Conservation (phyloP, 805 yeast genomes). For the Saccharomyces kudriavzevii region DNA sequence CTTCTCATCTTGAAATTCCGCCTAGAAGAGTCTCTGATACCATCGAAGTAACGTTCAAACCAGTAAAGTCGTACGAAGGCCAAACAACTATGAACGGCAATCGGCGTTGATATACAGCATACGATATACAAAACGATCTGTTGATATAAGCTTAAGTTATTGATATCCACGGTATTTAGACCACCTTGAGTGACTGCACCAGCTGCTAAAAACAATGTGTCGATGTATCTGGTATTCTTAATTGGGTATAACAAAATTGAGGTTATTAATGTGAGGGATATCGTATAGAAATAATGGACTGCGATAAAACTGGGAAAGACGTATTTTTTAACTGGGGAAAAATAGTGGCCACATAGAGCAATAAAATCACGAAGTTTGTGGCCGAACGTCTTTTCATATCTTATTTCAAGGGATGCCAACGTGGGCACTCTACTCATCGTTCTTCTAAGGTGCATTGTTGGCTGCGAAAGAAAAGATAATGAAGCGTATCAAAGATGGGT, state of each 20-base stretch:
- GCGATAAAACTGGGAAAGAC: constrained; percentile 40
- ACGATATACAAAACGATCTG: constrained; percentile 63
- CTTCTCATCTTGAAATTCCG: constrained; percentile 75
- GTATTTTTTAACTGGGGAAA: constrained; percentile 33
- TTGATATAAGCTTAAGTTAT: constrained; percentile 61
- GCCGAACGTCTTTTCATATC: constrained; percentile 32
- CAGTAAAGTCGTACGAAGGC: constrained; percentile 75
- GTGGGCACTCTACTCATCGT: constrained; percentile 24
- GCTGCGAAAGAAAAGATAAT: neutral
- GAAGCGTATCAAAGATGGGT: neutral
- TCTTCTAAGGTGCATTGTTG: constrained; percentile 7
- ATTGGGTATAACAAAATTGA: constrained; percentile 74
- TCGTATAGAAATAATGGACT: constrained; percentile 69
- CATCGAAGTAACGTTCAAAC: constrained; percentile 82
- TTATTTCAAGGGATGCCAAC: constrained; percentile 14
- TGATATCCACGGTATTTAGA: constrained; percentile 66
- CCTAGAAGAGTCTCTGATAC: constrained; percentile 71
- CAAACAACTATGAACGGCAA: constrained; percentile 73
- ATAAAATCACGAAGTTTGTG: constrained; percentile 34
- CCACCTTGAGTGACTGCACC: constrained; percentile 92
- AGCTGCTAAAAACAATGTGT: constrained; percentile 65
- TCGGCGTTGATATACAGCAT: constrained; percentile 71
- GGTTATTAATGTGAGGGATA: constrained; percentile 49
- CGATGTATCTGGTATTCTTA: constrained; percentile 60
- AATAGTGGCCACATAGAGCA: constrained; percentile 23